phyloP scores from a whole-genome alignment of 1,139 yeast genomes.

The Saccharomyces hybrid region DNA sequence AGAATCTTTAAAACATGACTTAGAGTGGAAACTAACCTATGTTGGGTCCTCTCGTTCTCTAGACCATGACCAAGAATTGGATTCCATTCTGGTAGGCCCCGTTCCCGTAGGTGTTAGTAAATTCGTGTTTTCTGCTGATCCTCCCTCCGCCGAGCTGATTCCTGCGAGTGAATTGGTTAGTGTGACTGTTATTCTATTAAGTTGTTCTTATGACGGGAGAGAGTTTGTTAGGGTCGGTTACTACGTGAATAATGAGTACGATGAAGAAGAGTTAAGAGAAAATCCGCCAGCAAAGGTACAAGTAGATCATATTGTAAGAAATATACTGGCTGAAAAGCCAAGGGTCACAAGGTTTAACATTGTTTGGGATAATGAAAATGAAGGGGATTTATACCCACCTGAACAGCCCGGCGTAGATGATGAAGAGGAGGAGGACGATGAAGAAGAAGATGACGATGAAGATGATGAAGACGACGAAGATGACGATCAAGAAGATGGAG shows the following conservation, averaged over 20 bases:
- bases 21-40: constrained; percentile 95
- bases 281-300: constrained; percentile 89
- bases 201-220: constrained; percentile 87
- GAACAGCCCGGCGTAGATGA: constrained; percentile 58
- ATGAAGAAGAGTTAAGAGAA: constrained; percentile 83
- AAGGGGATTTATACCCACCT: constrained; percentile 64
- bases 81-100: constrained; percentile 92
- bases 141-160: constrained; percentile 91
- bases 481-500: constrained; percentile 37
- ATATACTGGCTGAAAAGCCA: constrained; percentile 94
- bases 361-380: constrained; percentile 76
- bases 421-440: constrained; percentile 53
- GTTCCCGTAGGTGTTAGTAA: constrained; percentile 96
- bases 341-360: constrained; percentile 94
- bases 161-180: constrained; percentile 94
- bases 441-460: constrained; percentile 48
- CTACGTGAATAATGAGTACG: constrained; percentile 94
- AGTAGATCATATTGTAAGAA: constrained; percentile 89
- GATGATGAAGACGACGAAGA: constrained; percentile 46
- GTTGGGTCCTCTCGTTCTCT: constrained; percentile 91
- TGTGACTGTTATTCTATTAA: constrained; percentile 85
- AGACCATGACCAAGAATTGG: constrained; percentile 95
- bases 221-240: constrained; percentile 97
- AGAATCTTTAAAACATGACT: constrained; percentile 84
- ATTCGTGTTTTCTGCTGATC: constrained; percentile 88